Conservation (phyloP, 2,329 filamentous ascomycete genomes). For the Leptosphaerulina australis region DNA sequence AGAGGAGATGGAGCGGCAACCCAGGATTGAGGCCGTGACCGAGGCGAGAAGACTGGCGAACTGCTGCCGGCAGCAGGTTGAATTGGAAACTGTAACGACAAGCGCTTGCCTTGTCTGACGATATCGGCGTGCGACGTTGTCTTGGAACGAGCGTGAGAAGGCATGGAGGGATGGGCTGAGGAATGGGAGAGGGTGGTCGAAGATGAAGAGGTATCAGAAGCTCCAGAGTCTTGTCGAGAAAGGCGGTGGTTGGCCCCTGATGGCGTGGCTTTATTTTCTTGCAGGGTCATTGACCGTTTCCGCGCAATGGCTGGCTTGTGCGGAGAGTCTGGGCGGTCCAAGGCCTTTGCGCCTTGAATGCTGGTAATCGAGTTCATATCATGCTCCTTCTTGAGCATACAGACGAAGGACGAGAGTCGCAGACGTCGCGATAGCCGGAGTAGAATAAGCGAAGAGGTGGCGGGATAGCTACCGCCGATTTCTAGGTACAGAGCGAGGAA, state of each 20-base stretch:
- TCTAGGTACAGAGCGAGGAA: slow-evolving; percentile 42
- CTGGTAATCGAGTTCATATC: slow-evolving; percentile 31
- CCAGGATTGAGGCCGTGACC: slow-evolving; percentile 49
- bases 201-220: slow-evolving; percentile 20
- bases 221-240: slow-evolving; percentile 19
- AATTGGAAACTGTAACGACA: slow-evolving; percentile 58
- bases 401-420: slow-evolving; percentile 31
- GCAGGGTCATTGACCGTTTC: slow-evolving; percentile 34
- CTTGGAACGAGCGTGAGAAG: slow-evolving; percentile 43
- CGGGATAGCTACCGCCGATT: slow-evolving; percentile 37
- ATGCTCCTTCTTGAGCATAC: slow-evolving; percentile 30
- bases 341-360: slow-evolving; percentile 23
- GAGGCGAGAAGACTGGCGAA: slow-evolving; percentile 40
- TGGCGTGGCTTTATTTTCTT: slow-evolving; percentile 32
- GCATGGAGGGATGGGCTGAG: slow-evolving; percentile 25
- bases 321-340: slow-evolving; percentile 39
- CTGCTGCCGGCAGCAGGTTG: slow-evolving; percentile 47
- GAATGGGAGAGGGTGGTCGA: slow-evolving; percentile 27
- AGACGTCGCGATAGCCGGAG: slow-evolving; percentile 44
- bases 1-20: slow-evolving; percentile 41
- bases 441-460: slow-evolving; percentile 41
- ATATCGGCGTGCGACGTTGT: slow-evolving; percentile 45
- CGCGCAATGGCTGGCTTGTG: slow-evolving; percentile 18
- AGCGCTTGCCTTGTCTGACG: slow-evolving; percentile 51
- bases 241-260: slow-evolving; percentile 23